Evolutionary conservation across 164 flowering plant genomes (phyloP).

Genomic region (Dillenia suffruticosa): DNA sequence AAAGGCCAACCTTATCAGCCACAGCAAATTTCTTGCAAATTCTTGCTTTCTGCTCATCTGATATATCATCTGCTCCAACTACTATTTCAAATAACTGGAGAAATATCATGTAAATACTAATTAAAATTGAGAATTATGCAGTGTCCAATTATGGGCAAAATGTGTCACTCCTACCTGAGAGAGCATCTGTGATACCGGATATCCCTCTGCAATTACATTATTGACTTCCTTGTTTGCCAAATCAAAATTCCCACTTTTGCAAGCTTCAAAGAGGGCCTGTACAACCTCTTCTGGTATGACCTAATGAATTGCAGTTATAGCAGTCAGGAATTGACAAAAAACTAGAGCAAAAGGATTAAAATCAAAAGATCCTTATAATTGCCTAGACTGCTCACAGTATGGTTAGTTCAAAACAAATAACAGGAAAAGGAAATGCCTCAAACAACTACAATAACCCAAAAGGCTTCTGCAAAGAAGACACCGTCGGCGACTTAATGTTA

Average conservation of each 20-base stretch:
- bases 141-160: background rate
- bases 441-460: too few species aligned
- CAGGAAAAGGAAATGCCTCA: too few species aligned
- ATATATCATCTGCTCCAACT: slow-evolving; percentile 66
- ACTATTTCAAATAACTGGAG: slow-evolving; percentile 75
- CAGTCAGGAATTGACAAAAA: slow-evolving; percentile 5
- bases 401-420: too few species aligned
- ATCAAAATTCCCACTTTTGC: slow-evolving; percentile 89
- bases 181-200: slow-evolving; percentile 91
- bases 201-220: slow-evolving; percentile 83
- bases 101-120: slow-evolving; percentile 12
- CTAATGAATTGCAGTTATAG: slow-evolving; percentile 30
- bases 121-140: background rate
- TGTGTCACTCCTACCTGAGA: slow-evolving; percentile 55
- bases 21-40: slow-evolving; percentile 80
- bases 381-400: too few species aligned
- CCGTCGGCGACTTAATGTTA: too few species aligned
- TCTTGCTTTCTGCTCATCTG: slow-evolving; percentile 91
- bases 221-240: slow-evolving; percentile 72
- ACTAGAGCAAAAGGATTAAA: background rate
- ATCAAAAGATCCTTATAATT: too few species aligned
- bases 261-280: slow-evolving; percentile 52
- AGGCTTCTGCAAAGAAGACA: too few species aligned
- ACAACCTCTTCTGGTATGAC: slow-evolving; percentile 73
- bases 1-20: slow-evolving; percentile 72